Percentiles rank a stretch among this genome's conserved stretches.
These are phyloP conservation scores for Begonia masoniana DNA, from an alignment of 306 rosid species.

Conservation along the genomic window DNA sequence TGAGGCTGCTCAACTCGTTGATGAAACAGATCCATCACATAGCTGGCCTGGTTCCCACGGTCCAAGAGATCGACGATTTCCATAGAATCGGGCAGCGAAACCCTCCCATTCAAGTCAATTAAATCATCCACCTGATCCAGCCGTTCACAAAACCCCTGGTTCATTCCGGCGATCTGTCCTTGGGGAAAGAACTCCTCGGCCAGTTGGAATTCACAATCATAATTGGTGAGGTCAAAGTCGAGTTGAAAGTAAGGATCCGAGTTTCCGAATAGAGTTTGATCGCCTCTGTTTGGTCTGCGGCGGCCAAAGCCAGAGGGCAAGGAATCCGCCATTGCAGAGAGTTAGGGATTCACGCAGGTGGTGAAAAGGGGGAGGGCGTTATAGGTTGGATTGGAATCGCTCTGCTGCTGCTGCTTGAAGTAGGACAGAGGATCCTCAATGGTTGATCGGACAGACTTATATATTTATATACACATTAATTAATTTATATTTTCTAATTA, in stretches of 20 bases:
- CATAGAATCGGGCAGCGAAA: conserved; percentile 19
- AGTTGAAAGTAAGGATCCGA: conserved; percentile 17
- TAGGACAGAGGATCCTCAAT: too few species aligned
- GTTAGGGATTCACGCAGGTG: neutral
- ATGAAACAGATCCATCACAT: conserved; percentile 73
- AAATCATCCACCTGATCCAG: too few species aligned
- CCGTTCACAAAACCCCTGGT: conserved; percentile 9
- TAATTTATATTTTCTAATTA: too few species aligned
- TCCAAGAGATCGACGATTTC: conserved; percentile 21
- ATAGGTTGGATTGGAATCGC: neutral
- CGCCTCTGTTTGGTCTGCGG: conserved; percentile 33
- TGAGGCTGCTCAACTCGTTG: conserved; percentile 87
- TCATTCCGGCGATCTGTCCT: conserved; percentile 8
- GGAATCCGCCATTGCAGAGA: neutral
- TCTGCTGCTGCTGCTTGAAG: neutral
- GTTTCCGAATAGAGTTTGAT: conserved; percentile 15
- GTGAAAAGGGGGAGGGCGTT: too few species aligned
- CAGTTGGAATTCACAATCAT: conserved; percentile 29
- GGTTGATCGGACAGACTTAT: too few species aligned
- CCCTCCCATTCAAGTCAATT: conserved; percentile 4
- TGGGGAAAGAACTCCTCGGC: conserved; percentile 14
- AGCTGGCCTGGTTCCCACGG: conserved; percentile 53
- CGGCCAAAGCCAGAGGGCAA: conserved; percentile 11
- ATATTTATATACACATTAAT: too few species aligned
- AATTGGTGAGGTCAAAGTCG: conserved; percentile 30